Evolutionary conservation across 1,284 basidiomycete species (phyloP).

Genomic region (Tausonia pullulans): DNA sequence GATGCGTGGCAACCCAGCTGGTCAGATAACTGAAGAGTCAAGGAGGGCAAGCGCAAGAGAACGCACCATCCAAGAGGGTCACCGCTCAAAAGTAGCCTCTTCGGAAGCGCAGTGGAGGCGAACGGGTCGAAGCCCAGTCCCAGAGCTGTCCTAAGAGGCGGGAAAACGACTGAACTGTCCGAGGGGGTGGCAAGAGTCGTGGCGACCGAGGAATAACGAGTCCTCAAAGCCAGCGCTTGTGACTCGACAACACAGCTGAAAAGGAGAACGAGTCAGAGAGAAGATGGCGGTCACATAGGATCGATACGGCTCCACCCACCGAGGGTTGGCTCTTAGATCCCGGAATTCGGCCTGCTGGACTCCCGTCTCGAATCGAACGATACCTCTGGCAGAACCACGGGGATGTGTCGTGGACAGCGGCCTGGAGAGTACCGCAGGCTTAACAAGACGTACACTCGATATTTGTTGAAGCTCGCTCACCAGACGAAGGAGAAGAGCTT

Average conservation of each 20-base stretch:
- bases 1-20: not conserved
- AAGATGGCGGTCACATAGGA: too few relatives aligned
- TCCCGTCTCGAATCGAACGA: not conserved
- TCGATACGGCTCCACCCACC: not conserved
- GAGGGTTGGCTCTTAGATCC: constrained; percentile 6
- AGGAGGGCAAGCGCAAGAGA: not conserved
- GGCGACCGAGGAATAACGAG: not conserved
- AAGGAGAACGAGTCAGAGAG: not conserved
- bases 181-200: not conserved
- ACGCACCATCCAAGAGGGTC: not conserved
- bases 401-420: not conserved
- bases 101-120: not conserved
- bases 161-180: not conserved
- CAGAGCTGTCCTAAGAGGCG: not conserved
- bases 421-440: not conserved
- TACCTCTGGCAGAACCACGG: not conserved
- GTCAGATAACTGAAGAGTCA: not conserved
- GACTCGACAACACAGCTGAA: constrained; percentile 4
- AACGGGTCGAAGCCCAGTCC: not conserved
- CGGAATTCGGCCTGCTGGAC: not conserved
- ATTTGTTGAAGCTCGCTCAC: not conserved
- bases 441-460: not conserved
- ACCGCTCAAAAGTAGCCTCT: not conserved
- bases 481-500: not conserved
- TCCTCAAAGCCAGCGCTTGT: not conserved